phyloP scores from a whole-genome alignment of 148 eudicot species.

The Dysphania ambrosioides region DNA sequence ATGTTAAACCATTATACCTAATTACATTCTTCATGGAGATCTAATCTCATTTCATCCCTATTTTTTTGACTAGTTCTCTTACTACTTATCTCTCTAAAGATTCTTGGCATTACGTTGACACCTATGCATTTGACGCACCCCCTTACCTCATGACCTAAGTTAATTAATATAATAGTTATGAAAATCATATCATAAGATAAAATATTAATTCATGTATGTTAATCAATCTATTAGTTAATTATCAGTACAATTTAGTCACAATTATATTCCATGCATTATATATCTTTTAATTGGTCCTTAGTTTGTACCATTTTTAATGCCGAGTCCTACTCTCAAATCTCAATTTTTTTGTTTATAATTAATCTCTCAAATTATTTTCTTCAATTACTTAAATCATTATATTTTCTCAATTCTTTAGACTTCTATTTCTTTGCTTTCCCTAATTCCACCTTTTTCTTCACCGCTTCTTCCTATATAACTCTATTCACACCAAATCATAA shows the following conservation, averaged over 20 bases:
- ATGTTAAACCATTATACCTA: constrained; percentile 18
- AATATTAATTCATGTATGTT: background rate
- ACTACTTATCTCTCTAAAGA: too few relatives aligned
- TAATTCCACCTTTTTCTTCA: constrained; percentile 18
- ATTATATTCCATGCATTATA: too few relatives aligned
- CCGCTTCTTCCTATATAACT: background rate
- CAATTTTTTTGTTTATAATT: constrained; percentile 12
- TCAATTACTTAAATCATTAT: background rate
- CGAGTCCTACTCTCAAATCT: constrained; percentile 25
- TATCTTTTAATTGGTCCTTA: constrained; percentile 23
- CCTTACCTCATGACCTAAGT: constrained; percentile 31
- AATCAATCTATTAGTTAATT: background rate
- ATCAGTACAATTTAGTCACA: constrained; percentile 17
- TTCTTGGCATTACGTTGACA: constrained; percentile 5
- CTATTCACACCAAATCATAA: background rate
- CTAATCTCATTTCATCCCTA: constrained; percentile 23
- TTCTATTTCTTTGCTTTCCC: constrained; percentile 4
- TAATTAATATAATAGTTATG: background rate
- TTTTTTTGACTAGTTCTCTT: constrained; percentile 20
- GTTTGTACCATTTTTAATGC: constrained; percentile 29
- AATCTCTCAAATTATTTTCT: background rate
- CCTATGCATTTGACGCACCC: constrained; percentile 31
- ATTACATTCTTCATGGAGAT: constrained; percentile 12
- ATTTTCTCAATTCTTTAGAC: constrained; percentile 23
- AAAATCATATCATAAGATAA: background rate